Percentiles rank a stretch among this genome's conserved stretches.
Evolutionary conservation across 1,284 basidiomycete genomes (phyloP).

Genomic region (Cutaneotrichosporon dermatis): DNA sequence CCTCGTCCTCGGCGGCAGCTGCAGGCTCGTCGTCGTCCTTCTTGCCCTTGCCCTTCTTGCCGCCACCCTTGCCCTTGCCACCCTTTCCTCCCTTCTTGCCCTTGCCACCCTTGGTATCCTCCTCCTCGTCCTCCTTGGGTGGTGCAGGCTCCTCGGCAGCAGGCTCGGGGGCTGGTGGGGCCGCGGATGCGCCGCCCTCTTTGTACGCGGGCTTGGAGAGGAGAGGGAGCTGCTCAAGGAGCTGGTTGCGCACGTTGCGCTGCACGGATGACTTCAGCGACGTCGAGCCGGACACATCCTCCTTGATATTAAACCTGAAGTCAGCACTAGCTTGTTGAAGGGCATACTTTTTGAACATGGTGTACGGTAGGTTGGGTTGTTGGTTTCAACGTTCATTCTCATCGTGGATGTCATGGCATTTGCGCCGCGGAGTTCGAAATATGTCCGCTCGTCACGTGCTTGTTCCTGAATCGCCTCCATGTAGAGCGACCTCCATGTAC

Average conservation of each 20-base stretch:
- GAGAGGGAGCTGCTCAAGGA: constrained; percentile 81
- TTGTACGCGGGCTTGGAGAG: constrained; percentile 43
- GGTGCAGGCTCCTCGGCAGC: constrained; percentile 1
- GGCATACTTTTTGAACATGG: constrained; percentile 47
- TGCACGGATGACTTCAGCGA: constrained; percentile 93
- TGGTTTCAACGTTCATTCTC: neutral
- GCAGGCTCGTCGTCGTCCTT: constrained; percentile 24
- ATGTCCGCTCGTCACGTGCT: too few relatives aligned
- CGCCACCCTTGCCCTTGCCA: constrained; percentile 22
- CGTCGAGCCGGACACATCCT: constrained; percentile 88
- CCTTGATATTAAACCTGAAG: constrained; percentile 74
- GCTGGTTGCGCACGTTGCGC: constrained; percentile 72
- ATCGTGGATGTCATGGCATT: neutral
- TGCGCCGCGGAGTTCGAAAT: neutral
- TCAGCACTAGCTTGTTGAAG: neutral
- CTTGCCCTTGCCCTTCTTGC: constrained; percentile 41
- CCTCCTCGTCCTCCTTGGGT: constrained; percentile 27
- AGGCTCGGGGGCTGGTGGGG: constrained; percentile 10
- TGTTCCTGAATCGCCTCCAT: too few relatives aligned
- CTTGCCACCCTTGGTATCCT: constrained; percentile 24
- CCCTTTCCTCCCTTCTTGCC: constrained; percentile 23
- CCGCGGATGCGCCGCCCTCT: constrained; percentile 21
- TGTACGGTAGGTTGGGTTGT: neutral
- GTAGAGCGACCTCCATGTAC: too few relatives aligned
- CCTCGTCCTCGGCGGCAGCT: constrained; percentile 51